Base-by-base conservation (phyloP, 2,329 filamentous ascomycete species). In the Ceratocystis destructans region DNA sequence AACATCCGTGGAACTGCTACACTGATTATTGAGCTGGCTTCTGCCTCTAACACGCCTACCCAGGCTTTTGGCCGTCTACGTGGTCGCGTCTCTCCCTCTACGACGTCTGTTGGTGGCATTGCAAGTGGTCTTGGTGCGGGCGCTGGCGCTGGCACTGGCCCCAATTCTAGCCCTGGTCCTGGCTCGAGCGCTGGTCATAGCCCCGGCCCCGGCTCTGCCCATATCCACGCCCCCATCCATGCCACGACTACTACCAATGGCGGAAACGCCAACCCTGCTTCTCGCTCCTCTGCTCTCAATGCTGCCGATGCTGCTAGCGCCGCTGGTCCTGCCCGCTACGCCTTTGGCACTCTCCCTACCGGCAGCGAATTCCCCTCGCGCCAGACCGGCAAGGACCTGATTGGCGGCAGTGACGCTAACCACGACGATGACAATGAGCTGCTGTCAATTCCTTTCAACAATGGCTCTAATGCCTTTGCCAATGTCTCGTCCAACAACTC, bases 371-470 rank as follows among this genome's bases (percentile, higher is more conserved):
- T 81, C 62, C 76, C 79, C 17, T 41, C 37, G 37, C 80, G 83
- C 66, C 79, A 83, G 46, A 82, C 83, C 2, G 86, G 88, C 70
- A 90, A 90, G 74, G 83, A 84, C 2, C 77, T 90, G 63, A 91
- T 91, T 74, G 87, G 83, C 70, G 83, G 87, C 71, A 73, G 73
- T 25, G 80, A 81, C 17, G 84, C 83, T 33, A 82, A 85, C 62
- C 85, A 88, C 69, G 87, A 90, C 62, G 88, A 90, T 72, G 88
- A 87, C 1, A 83, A 81, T 44, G 82, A 86, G 70, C 78, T 91
- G n/a, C 78, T 90, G 59, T 87, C 87, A 67, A 85, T 90, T 65
- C 84, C 87, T 0, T 61, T 65, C 20, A 46, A 62, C 57, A 44
- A 53, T 17, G 41, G 37, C 33, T 28, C 61, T 12, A 45, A 64